Evolutionary conservation across 805 yeast genomes (phyloP), one percentile per base, ranked within the genome.

Genomic region (Kodamaea fukazawae): DNA sequence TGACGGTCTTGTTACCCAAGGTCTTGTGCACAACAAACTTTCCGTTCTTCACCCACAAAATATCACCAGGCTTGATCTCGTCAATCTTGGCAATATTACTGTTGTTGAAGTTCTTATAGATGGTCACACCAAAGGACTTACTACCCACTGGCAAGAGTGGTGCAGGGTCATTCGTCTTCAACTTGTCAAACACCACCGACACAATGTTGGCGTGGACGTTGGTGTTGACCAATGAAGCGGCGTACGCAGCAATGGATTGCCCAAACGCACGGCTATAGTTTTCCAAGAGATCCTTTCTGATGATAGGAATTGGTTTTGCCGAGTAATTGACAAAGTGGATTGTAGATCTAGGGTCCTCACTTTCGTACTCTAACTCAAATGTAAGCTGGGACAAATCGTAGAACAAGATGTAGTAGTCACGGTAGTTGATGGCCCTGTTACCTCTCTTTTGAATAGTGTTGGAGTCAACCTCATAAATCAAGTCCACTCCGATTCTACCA

Each of bases 31-130:
- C 76, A 46, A 76, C 78, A 62, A 91, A 90, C 44, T 75, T 75
- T 5, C 88, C 96, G 41, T 79, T 79, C 51, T 81, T 76, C 46
- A 88, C 75, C 37, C 88, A 85, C 30, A 88, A 61, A 7, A 91
- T 71, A 59, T 93, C 98, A 44, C 99, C 99, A 0, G 95, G 82
- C 34, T 76, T 71, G 40, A 89, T 75, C 29, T 79, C 84, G 40
- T 79, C 88, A 22, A 63, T 52, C 48, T 75, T 79, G 11, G 71
- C 62, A 5, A 79, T 74, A 40, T 55, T 58, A 34, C 46, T 45
- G 38, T 62, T 58, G 48, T 62, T 65, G 38, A 46, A 40, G 48
- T 75, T 84, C 47, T 70, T 66, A 61, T 81, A 89, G 45, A 84
- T 71, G 15, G 76, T 71, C n/a, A 75, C 82, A 29, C 98, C 98